Evolutionary conservation across 495 filamentous ascomycete species (phyloP).

Genomic region (Poronia punctata): DNA sequence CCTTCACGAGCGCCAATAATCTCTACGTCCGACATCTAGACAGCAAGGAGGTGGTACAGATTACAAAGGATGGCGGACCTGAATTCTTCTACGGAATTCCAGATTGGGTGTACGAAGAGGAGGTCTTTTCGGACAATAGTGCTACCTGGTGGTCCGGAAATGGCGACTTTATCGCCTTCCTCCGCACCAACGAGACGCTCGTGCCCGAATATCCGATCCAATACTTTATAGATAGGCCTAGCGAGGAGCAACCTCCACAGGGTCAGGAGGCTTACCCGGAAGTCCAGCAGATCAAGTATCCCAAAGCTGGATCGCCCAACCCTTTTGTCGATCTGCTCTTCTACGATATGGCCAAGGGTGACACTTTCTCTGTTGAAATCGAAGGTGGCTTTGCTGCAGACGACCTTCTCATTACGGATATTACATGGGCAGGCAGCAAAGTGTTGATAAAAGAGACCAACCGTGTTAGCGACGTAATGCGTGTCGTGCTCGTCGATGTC

Average conservation of each 20-base stretch:
- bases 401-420: conserved; percentile 85
- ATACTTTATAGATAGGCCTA: conserved; percentile 85
- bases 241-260: conserved; percentile 58
- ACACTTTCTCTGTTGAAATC: conserved; percentile 73
- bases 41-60: conserved; percentile 49
- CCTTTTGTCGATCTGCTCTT: conserved; percentile 81
- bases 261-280: conserved; percentile 90
- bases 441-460: conserved; percentile 88
- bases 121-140: conserved; percentile 73
- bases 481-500: conserved; percentile 83
- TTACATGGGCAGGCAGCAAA: conserved; percentile 81
- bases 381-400: conserved; percentile 71
- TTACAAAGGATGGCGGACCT: conserved; percentile 79
- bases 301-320: conserved; percentile 91
- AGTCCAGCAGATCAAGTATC: conserved; percentile 88
- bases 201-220: conserved; percentile 93
- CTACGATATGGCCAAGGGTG: conserved; percentile 74
- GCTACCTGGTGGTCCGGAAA: conserved; percentile 93
- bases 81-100: conserved; percentile 95
- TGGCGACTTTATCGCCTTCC: conserved; percentile 80
- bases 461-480: conserved; percentile 83
- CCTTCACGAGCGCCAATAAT: conserved; percentile 84
- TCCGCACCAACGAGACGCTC: conserved; percentile 84
- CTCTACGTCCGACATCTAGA: conserved; percentile 69
- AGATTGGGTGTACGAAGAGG: conserved; percentile 98